Conservation (phyloP, 768 basidiomycete species). For the Lanmaoa rubissima region DNA sequence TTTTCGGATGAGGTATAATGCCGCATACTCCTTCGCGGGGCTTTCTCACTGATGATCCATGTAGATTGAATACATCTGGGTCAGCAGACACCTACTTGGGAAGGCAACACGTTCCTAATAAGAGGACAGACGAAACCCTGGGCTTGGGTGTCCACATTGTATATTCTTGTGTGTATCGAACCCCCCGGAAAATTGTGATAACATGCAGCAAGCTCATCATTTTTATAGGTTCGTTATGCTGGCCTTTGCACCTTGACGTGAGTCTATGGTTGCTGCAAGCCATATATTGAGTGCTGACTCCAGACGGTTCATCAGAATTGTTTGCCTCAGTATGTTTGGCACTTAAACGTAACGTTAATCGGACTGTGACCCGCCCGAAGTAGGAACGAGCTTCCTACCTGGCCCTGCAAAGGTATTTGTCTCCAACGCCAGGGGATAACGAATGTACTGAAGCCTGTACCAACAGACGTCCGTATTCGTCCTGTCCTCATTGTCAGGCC, state of each 20-base stretch:
- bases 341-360: too few species aligned
- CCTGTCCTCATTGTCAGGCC: too few species aligned
- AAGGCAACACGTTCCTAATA: neutral
- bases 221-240: neutral
- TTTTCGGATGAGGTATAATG: neutral
- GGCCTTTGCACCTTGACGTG: neutral
- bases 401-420: neutral
- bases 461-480: neutral
- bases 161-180: neutral
- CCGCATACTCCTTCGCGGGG: neutral
- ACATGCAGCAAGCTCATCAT: neutral
- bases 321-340: too few species aligned
- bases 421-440: neutral
- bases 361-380: neutral
- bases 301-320: neutral
- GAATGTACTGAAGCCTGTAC: neutral
- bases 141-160: slow-evolving; percentile 1
- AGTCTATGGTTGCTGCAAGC: neutral
- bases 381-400: neutral
- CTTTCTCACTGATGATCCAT: neutral
- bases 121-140: neutral
- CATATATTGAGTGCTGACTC: too few species aligned
- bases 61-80: slow-evolving; percentile 10
- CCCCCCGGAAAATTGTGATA: too few species aligned
- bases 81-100: neutral